Base-by-base conservation (phyloP, 306 rosid genomes). In the Cucumis sativus region DNA sequence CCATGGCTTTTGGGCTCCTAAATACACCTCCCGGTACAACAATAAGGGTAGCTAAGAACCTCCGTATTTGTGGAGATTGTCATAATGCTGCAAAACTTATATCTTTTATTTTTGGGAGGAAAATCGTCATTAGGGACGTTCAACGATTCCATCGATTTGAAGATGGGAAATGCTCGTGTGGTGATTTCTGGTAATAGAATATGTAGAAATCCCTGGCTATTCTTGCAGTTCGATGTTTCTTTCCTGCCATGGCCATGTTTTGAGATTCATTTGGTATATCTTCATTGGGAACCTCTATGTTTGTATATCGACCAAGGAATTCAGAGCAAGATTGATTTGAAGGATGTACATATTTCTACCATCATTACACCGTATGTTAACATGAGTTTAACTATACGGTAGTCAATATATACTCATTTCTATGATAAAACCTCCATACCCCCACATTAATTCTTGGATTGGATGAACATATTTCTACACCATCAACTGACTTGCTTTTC, bases 101-200 rank as follows among this genome's bases (percentile, higher is more conserved):
- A 81, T 91, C 97, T 30, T 62, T 82, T 81, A 85, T 93, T 64
- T 91, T 89, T 58, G 86, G 83, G 8, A 87, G 96, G 85, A 82
- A 87, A 76, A 91, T 93, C 23, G 51, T 93, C 83, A 87, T 93
- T 16, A 87, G 96, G 83, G 96, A 93, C 85, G 88, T 91, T 67
- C 93, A 91, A 63, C 84, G 96, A 49, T 93, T 89, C 82, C 98
- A 93, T 84, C 90, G 86, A 79, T 93, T 93, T 81, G 84, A 82
- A 68, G 87, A 90, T 57, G 98, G 97, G 72, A 75, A 85, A 65
- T 93, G 96, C 86, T 93, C 98, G 45, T 93, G 97, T 86, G 89
- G 92, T 35, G 97, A 91, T 80, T 91, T 85, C 82, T 91, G 98
- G 98, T 91, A 89, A 88, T 80, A 45, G 76, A 45, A 39, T 40